Conservation (phyloP, 345 rosid species). For the Reutealis trisperma region DNA sequence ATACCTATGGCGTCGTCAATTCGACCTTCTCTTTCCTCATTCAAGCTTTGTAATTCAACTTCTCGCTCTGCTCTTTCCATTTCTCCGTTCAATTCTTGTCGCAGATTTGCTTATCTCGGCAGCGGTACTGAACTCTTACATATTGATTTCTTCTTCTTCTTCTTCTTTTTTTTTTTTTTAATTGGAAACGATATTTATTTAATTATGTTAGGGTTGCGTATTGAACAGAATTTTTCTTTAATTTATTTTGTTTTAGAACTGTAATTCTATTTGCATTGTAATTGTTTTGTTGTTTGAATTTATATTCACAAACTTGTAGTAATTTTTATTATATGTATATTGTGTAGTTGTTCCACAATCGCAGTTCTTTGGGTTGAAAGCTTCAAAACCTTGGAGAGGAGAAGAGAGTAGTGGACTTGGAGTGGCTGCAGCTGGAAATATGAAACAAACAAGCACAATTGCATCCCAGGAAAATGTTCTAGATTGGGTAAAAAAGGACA, state of each 20-base stretch:
- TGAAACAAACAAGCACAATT: slow-evolving; percentile 61
- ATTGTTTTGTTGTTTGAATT: not conserved
- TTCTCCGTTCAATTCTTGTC: slow-evolving; percentile 40
- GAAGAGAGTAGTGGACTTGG: slow-evolving; percentile 43
- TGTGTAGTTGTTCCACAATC: slow-evolving; percentile 62
- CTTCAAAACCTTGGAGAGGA: slow-evolving; percentile 51
- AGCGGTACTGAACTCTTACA: slow-evolving; percentile 32
- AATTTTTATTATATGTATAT: no score
- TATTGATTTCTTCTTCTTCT: not conserved
- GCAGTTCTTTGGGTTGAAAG: slow-evolving; percentile 45
- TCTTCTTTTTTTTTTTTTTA: not conserved
- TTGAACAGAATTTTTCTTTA: not conserved
- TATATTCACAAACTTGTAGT: not conserved
- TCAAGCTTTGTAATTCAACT: slow-evolving; percentile 40
- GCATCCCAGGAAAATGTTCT: slow-evolving; percentile 61
- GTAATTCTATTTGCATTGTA: not conserved
- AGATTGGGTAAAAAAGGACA: slow-evolving; percentile 55
- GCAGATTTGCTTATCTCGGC: slow-evolving; percentile 45
- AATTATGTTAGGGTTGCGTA: no score
- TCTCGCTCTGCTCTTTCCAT: slow-evolving; percentile 39
- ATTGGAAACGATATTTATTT: not conserved
- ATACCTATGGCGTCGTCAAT: slow-evolving; percentile 80
- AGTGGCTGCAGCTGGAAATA: slow-evolving; percentile 55
- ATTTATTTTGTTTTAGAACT: not conserved
- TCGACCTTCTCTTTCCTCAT: slow-evolving; percentile 63